These are phyloP conservation scores for Boechera retrofracta DNA, from an alignment of 345 rosid species.

Conservation along the genomic window DNA sequence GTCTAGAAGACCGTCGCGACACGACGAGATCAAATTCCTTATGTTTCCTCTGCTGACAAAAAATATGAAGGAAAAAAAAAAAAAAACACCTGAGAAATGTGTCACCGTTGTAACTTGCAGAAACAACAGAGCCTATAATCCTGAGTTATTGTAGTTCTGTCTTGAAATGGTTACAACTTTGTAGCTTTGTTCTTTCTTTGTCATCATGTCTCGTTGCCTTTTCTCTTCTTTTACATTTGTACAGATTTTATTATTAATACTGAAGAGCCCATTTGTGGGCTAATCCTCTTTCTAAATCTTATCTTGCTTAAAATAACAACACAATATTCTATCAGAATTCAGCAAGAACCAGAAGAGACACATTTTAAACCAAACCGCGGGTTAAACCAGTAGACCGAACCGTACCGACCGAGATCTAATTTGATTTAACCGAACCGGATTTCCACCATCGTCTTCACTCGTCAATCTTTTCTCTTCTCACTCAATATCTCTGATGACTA, in stretches of 20 bases:
- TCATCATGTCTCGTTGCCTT: constrained; percentile 7
- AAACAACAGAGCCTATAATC: constrained; percentile 7
- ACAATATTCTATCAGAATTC: not conserved
- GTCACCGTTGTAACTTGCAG: constrained; percentile 34
- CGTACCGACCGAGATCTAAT: not conserved
- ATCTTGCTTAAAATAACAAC: not conserved
- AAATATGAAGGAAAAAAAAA: too few relatives aligned
- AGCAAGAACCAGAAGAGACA: not conserved
- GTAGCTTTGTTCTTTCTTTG: constrained; percentile 15
- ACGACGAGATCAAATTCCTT: constrained; percentile 51
- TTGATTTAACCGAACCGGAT: constrained; percentile 20
- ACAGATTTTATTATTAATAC: constrained; percentile 21
- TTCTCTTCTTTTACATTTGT: constrained; percentile 12
- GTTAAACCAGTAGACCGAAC: not conserved
- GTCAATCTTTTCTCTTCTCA: not conserved
- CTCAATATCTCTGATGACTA: not conserved
- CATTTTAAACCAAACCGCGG: not conserved
- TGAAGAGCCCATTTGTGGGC: constrained; percentile 6
- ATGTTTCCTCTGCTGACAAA: constrained; percentile 58
- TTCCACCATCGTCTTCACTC: not conserved
- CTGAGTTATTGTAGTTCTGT: constrained; percentile 8
- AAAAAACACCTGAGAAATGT: constrained; percentile 9
- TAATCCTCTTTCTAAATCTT: not conserved
- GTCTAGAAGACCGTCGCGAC: constrained; percentile 71
- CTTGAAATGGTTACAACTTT: not conserved